These are phyloP conservation scores for Solanum bulbocastanum DNA, from an alignment of 257 asterid species.

Conservation along the genomic window DNA sequence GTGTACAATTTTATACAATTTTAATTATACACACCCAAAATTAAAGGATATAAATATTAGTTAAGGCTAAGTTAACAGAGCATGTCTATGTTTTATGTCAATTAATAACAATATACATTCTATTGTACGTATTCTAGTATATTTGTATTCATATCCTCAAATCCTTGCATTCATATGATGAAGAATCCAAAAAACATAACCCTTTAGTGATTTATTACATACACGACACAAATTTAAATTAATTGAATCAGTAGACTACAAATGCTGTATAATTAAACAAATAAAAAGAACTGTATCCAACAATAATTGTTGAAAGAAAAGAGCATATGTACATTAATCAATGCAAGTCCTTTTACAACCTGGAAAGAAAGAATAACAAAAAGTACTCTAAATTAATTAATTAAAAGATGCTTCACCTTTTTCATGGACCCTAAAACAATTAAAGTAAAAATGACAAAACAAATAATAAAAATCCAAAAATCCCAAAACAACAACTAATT, in stretches of 20 bases:
- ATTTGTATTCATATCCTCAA: not conserved
- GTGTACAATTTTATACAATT: too few species aligned
- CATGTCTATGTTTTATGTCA: not conserved
- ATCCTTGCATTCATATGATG: not conserved
- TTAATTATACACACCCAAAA: too few species aligned
- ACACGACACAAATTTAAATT: too few species aligned
- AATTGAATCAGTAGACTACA: too few species aligned
- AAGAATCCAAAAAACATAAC: not conserved
- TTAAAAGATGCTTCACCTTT: not conserved
- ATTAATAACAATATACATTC: too few species aligned
- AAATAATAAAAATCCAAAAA: not conserved
- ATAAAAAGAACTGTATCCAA: not conserved
- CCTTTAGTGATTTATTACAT: too few species aligned
- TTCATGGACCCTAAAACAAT: not conserved
- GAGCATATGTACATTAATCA: not conserved
- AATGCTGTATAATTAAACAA: not conserved
- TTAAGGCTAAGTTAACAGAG: too few species aligned
- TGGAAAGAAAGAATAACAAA: not conserved
- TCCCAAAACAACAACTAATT: not conserved
- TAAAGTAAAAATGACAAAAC: not conserved
- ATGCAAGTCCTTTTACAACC: not conserved
- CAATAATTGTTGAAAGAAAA: not conserved
- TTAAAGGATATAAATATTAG: too few species aligned
- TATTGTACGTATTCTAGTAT: not conserved
- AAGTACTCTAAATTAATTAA: not conserved